Evolutionary conservation across 176 grass and related monocot species (phyloP).

Genomic region (Cymbopogon citratus): DNA sequence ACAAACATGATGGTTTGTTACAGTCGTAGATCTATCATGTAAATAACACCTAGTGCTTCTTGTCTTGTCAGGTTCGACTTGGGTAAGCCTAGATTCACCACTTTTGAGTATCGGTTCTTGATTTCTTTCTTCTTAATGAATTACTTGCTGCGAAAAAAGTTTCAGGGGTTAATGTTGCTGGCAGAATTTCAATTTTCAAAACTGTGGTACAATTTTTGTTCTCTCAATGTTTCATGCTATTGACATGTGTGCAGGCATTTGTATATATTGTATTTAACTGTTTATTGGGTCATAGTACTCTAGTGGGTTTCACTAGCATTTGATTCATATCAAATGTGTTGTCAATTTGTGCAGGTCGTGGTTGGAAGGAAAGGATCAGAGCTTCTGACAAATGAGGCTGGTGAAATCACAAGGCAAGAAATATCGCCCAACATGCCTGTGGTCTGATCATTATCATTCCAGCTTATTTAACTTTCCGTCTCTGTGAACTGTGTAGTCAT

Average conservation of each 20-base stretch:
- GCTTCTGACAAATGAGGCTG: conserved; percentile 72
- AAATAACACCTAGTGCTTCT: not conserved
- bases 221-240: not conserved
- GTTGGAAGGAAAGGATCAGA: conserved; percentile 79
- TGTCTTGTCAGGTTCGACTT: not conserved
- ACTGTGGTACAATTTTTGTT: not conserved
- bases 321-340: not conserved
- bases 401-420: conserved; percentile 84
- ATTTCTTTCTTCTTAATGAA: not conserved
- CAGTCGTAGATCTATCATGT: not conserved
- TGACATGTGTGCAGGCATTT: not conserved
- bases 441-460: not conserved
- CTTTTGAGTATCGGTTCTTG: not conserved
- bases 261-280: not conserved
- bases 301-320: not conserved
- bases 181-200: not conserved
- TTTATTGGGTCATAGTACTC: not conserved
- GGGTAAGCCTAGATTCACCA: not conserved
- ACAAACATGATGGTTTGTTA: not conserved
- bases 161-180: not conserved
- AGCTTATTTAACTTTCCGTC: not conserved
- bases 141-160: not conserved
- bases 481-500: conserved; percentile 45
- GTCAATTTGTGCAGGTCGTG: conserved; percentile 48
- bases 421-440: not conserved